Evolutionary conservation across 768 basidiomycete species (phyloP), one percentile per base, ranked within the genome.

Genomic region (Boletus patriciae): DNA sequence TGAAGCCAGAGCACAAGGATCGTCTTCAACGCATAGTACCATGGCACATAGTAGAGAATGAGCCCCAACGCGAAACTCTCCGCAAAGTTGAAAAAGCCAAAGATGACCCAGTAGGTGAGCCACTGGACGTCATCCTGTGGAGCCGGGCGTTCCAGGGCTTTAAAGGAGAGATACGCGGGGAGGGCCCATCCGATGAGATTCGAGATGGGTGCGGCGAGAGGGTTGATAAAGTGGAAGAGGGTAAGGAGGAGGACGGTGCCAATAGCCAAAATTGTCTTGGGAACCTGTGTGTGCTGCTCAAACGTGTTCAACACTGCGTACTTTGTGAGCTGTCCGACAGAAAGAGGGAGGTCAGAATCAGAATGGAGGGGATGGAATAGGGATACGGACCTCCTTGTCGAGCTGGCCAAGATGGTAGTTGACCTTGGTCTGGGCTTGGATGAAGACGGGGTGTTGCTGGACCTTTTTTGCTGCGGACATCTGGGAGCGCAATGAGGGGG

Each of bases 21-120:
- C 49, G 88, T 91, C 88, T 97, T 98, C 82, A 93, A 83, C 44
- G 90, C 86, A 70, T 87, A 97, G 73, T 96, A 98, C 90, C 93
- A 94, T 43, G 94, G 92, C 64, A 94, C 68, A 69, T 94, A 98
- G 79, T 95, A 93, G 62, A 98, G 86, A 58, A 97, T 83, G 58
- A 90, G 57, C 50, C 89, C 84, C 61, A 92, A 79, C 50, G 90
- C 92, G 64, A 96, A 81, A 67, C 84, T 87, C 77, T 98, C 96
- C 58, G 91, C 66, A 76, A 97, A 92, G 79, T 89, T 96, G 83
- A 97, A 87, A 74, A 87, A 89, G 52, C 93, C 94, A 65, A 97
- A 95, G 52, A 96, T 83, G 69, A 92, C 82, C 96, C 96, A 98
- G 80, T 98, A 98, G 3, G 95, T 96, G 68, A 98, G 81, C 94